Conservation (phyloP, 129 eudicot species). For the Lonicera japonica region DNA sequence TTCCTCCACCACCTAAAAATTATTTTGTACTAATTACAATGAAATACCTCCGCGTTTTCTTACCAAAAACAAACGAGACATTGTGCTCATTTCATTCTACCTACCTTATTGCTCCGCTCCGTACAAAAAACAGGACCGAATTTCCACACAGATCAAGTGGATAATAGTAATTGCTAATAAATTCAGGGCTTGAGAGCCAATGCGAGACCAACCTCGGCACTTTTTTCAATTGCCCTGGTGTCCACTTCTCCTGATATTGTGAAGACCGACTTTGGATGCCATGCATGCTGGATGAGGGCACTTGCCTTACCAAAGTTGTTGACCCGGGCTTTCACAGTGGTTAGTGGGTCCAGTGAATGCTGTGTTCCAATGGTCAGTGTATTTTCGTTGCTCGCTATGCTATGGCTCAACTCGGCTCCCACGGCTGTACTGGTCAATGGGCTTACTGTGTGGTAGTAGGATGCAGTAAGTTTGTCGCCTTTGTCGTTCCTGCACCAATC, state of each 20-base stretch:
- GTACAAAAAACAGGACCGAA: background rate
- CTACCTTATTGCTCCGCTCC: constrained; percentile 32
- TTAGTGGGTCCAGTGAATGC: constrained; percentile 64
- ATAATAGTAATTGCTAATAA: too few species aligned
- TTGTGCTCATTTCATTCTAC: constrained; percentile 10
- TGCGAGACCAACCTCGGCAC: constrained; percentile 79
- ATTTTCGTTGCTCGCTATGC: constrained; percentile 79
- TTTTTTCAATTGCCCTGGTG: constrained; percentile 74
- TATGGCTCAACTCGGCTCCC: constrained; percentile 80
- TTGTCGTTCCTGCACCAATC: constrained; percentile 54
- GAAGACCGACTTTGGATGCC: constrained; percentile 68
- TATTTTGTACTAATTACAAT: background rate
- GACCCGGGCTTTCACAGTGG: constrained; percentile 67
- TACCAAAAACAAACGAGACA: constrained; percentile 4
- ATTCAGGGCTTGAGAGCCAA: constrained; percentile 68
- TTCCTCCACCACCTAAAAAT: background rate
- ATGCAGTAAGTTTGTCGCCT: constrained; percentile 57
- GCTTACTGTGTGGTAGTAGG: constrained; percentile 76
- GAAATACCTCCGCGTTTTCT: background rate
- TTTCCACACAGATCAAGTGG: too few species aligned
- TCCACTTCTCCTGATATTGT: constrained; percentile 94
- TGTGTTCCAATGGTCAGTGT: constrained; percentile 65
- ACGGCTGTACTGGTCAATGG: constrained; percentile 79
- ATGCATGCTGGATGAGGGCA: constrained; percentile 79
- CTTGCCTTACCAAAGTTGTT: constrained; percentile 76